Evolutionary conservation across 2,329 filamentous ascomycete species (phyloP).

Genomic region (Alternaria conjuncta): DNA sequence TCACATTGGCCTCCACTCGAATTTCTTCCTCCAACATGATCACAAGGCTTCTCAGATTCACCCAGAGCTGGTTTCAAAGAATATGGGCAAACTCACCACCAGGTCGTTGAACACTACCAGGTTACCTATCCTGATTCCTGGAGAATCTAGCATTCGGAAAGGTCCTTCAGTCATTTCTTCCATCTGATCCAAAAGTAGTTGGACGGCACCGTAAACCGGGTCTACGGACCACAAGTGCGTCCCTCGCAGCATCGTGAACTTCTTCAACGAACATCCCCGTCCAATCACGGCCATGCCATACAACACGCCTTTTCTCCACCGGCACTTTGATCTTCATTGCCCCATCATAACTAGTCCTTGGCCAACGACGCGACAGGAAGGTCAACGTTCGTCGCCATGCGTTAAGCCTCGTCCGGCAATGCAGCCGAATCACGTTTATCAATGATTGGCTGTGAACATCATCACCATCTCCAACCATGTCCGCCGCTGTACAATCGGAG

Average conservation of each 20-base stretch:
- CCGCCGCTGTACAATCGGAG: background rate
- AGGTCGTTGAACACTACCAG: background rate
- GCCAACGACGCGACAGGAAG: slow-evolving; percentile 12
- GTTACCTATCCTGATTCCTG: background rate
- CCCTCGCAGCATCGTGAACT: background rate
- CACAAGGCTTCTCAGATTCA: too few relatives aligned
- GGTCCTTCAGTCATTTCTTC: too few relatives aligned
- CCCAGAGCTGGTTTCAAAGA: background rate
- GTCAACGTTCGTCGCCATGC: background rate
- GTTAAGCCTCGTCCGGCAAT: slow-evolving; percentile 8
- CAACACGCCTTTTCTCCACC: slow-evolving; percentile 8
- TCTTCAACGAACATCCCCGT: background rate
- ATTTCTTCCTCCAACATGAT: too few relatives aligned
- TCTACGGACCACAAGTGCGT: background rate
- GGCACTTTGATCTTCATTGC: background rate
- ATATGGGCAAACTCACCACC: background rate
- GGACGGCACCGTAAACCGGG: background rate
- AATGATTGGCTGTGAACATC: slow-evolving; percentile 29
- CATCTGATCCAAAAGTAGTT: background rate
- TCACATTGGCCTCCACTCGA: too few relatives aligned
- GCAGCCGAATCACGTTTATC: slow-evolving; percentile 31
- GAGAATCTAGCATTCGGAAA: too few relatives aligned
- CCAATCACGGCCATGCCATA: slow-evolving; percentile 4
- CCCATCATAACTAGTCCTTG: slow-evolving; percentile 4
- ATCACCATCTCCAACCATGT: background rate